These are phyloP conservation scores for Phaeosphaeriaceae sp. DNA, from an alignment of 2,329 filamentous ascomycete species.

Conservation along the genomic window DNA sequence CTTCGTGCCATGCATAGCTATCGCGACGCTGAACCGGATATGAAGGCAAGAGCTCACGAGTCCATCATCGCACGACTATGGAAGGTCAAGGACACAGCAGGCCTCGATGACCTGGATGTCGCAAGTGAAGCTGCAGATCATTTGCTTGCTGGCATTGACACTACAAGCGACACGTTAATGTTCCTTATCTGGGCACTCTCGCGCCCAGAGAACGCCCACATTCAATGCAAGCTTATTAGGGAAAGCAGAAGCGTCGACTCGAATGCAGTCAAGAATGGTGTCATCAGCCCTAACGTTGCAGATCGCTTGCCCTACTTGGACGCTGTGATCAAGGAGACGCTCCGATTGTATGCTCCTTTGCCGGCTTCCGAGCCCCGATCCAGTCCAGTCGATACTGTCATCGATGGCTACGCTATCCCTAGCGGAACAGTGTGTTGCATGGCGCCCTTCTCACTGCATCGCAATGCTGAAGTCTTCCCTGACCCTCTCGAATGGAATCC, in stretches of 20 bases:
- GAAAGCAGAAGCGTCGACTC: slow-evolving; percentile 49
- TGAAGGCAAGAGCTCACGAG: slow-evolving; percentile 1
- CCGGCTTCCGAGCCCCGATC: slow-evolving; percentile 61
- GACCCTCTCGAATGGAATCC: slow-evolving; percentile 41
- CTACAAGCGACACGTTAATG: slow-evolving; percentile 62
- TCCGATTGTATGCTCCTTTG: slow-evolving; percentile 60
- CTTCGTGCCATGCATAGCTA: slow-evolving; percentile 42
- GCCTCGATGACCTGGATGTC: slow-evolving; percentile 55
- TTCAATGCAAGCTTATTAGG: slow-evolving; percentile 55
- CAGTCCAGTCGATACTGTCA: slow-evolving; percentile 41
- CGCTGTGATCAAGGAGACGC: slow-evolving; percentile 60
- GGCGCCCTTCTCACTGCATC: slow-evolving; percentile 50
- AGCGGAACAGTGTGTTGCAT: slow-evolving; percentile 49
- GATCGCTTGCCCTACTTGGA: slow-evolving; percentile 56
- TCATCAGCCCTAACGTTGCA: slow-evolving; percentile 38
- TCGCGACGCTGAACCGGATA: slow-evolving; percentile 7
- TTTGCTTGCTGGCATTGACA: slow-evolving; percentile 61
- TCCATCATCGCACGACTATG: slow-evolving; percentile 15
- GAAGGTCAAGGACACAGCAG: slow-evolving; percentile 9
- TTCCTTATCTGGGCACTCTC: slow-evolving; percentile 19
- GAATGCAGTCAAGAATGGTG: slow-evolving; percentile 19
- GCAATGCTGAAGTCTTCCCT: slow-evolving; percentile 42
- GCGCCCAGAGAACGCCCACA: slow-evolving; percentile 52
- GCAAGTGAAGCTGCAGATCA: slow-evolving; percentile 64
- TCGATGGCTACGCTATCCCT: slow-evolving; percentile 49